Conservation (phyloP, 129 eudicot genomes). For the Chrysanthemum seticuspe region DNA sequence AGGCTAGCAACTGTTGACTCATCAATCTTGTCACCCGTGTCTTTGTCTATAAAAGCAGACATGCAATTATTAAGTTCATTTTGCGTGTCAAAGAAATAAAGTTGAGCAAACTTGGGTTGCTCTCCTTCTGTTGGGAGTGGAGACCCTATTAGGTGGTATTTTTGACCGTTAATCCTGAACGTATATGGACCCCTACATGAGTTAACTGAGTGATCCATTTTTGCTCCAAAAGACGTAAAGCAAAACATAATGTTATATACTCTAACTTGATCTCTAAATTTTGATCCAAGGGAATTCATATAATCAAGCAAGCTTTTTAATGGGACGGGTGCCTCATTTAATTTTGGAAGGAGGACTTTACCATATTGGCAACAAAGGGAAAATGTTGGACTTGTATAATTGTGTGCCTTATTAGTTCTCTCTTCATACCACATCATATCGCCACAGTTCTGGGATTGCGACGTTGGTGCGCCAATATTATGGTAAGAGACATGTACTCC, state of each 20-base stretch:
- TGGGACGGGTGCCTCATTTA: neutral
- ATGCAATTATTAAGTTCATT: neutral
- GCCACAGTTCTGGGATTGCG: too few species aligned
- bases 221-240: neutral
- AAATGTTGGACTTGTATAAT: neutral
- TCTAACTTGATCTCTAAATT: neutral
- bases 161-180: too few species aligned
- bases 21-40: neutral
- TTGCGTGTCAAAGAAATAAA: neutral
- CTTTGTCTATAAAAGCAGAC: neutral
- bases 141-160: neutral
- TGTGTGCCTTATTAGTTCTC: neutral
- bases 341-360: neutral
- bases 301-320: neutral
- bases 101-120: neutral
- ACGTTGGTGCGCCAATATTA: too few species aligned
- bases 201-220: too few species aligned
- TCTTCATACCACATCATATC: neutral
- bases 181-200: too few species aligned
- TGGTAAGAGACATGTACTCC: too few species aligned
- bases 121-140: neutral
- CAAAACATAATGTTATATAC: neutral
- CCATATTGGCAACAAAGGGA: neutral
- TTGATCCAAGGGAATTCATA: neutral
- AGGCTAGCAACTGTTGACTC: neutral